Evolutionary conservation across 108 stramenopile species (phyloP), one percentile per base, ranked within the genome.

Genomic region (Nannochloropsis gaditana): DNA sequence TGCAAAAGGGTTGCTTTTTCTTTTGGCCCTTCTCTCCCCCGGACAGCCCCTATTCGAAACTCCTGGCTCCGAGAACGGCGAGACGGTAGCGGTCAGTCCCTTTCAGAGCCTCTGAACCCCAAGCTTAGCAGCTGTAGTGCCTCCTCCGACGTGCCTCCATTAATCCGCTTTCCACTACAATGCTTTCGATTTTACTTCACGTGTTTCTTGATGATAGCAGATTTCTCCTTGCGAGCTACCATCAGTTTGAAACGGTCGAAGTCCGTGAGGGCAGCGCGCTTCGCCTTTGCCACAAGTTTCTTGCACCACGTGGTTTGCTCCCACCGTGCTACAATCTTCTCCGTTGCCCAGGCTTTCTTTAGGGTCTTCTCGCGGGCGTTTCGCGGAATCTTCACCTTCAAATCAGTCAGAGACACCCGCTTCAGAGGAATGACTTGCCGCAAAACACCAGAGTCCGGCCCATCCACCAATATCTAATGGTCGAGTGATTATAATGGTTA

Each of bases 231-330:
- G 83, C 85, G 89, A 31, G 89, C 89, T n/a, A 89, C 79, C 89
- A 89, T 89, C 2, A 89, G 95, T 95, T 98, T 97, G 94, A 99
- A 99, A 88, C 99, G 93, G 86, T 96, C 96, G 90, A 98, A 98
- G 91, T 99, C 99, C 43, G 84, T 91, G 59, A 98, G 91, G 79
- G 73, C 83, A 44, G 93, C 93, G 86, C 97, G 93, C 90, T 90
- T 94, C 87, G 91, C 93, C 95, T 96, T 96, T 80, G 92, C 84
- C 3, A 90, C 92, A 81, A 96, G 88, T 93, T 98, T 98, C 94
- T 97, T 97, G 86, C 96, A 97, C 96, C 97, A 98, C 44, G 90
- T 87, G 45, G 93, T 89, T 43, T 92, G 91, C 85, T 96, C 95
- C 99, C 99, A 99, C 89, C 95, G 95, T 17, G 91, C 92, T 85